A percentile compares a stretch with the other conserved stretches of the same genome.
Conservation (phyloP, 2,329 filamentous ascomycete genomes). For the Fusarium redolens region DNA sequence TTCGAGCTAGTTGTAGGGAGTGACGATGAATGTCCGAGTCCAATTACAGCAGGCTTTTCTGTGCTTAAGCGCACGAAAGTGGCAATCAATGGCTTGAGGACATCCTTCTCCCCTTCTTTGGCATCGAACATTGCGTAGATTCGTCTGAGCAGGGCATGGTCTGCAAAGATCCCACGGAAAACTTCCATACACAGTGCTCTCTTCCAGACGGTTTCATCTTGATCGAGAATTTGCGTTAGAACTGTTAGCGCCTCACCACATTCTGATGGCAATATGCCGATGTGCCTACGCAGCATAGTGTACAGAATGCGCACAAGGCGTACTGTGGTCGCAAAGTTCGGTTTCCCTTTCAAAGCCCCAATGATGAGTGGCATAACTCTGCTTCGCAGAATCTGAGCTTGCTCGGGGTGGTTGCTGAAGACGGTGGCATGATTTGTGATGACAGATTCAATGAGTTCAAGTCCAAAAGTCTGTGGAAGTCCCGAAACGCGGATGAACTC, state of each 20-base stretch:
- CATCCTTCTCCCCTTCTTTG: constrained; percentile 75
- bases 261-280: constrained; percentile 79
- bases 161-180: constrained; percentile 85
- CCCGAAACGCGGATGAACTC: constrained; percentile 84
- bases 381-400: constrained; percentile 79
- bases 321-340: constrained; percentile 84
- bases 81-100: constrained; percentile 85
- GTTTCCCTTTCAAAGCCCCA: constrained; percentile 79
- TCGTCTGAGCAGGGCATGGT: constrained; percentile 79
- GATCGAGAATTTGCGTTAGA: constrained; percentile 87
- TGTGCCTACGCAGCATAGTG: constrained; percentile 81
- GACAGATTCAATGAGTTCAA: constrained; percentile 93
- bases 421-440: constrained; percentile 86
- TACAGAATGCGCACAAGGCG: constrained; percentile 86
- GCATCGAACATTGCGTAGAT: constrained; percentile 86
- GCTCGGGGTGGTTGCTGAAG: constrained; percentile 82
- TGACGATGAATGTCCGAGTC: constrained; percentile 88
- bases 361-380: constrained; percentile 87
- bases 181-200: constrained; percentile 91
- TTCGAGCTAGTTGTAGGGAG: constrained; percentile 72
- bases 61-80: constrained; percentile 93
- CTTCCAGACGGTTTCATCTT: constrained; percentile 87
- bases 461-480: constrained; percentile 82
- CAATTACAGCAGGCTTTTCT: constrained; percentile 90
- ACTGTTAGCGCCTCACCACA: constrained; percentile 85